Evolutionary conservation across 1,284 basidiomycete species (phyloP).

Genomic region (Cryptococcus floricola): DNA sequence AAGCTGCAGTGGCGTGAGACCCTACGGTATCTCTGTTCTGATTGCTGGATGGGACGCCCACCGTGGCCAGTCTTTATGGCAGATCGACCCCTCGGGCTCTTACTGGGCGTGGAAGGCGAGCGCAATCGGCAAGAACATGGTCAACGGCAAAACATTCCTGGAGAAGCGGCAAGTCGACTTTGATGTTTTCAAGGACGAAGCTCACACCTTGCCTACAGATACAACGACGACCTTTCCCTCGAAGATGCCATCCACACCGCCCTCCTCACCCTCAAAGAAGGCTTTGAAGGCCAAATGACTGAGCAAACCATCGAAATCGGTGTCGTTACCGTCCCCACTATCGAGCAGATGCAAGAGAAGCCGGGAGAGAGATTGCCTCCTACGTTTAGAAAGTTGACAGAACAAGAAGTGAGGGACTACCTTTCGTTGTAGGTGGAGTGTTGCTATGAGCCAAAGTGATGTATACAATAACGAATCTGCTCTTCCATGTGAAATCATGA

Average conservation of each 20-base stretch:
- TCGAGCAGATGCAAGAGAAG: slow-evolving; percentile 68
- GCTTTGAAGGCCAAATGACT: slow-evolving; percentile 99
- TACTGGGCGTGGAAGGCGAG: slow-evolving; percentile 99
- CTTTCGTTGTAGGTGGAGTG: slow-evolving; percentile 51
- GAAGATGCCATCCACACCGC: slow-evolving; percentile 99
- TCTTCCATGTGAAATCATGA: no score
- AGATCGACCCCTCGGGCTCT: slow-evolving; percentile 97
- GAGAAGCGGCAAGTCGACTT: slow-evolving; percentile 78
- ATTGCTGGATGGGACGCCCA: slow-evolving; percentile 94
- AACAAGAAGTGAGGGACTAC: slow-evolving; percentile 93
- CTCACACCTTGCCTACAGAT: slow-evolving; percentile 55
- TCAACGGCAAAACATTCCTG: slow-evolving; percentile 97
- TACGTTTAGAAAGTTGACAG: slow-evolving; percentile 86
- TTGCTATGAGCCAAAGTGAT: not conserved
- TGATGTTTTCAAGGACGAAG: not conserved
- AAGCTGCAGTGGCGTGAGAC: slow-evolving; percentile 79
- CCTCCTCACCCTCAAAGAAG: slow-evolving; percentile 96
- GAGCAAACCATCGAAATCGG: slow-evolving; percentile 99
- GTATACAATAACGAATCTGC: slow-evolving; percentile 6
- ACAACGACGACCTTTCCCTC: slow-evolving; percentile 97
- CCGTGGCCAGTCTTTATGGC: slow-evolving; percentile 89
- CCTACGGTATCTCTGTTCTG: slow-evolving; percentile 93
- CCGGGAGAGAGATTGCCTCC: slow-evolving; percentile 69
- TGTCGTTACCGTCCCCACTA: slow-evolving; percentile 80
- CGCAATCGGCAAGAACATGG: slow-evolving; percentile 99